Base-by-base conservation (phyloP, 306 rosid species). In the Argentina anserina region DNA sequence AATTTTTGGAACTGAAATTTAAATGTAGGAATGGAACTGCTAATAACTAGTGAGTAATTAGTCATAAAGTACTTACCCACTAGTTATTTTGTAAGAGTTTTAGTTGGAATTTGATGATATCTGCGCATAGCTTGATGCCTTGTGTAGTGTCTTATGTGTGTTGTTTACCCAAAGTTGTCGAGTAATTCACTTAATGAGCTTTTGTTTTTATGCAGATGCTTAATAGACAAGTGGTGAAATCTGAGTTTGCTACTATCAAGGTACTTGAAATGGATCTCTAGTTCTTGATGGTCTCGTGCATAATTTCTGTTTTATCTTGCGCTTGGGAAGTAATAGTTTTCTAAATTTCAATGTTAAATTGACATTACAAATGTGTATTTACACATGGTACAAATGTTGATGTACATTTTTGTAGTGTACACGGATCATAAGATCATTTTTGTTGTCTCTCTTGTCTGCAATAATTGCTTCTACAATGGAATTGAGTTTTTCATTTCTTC, bases 181-280 rank as follows among this genome's bases (percentile, higher is more conserved):
- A 23, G 28, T 42, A 23, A 23, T 34, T 49, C 14, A 36, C 14
- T 18, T 80, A 73, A 83, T 23, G 66, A 68, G 29, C 75, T 77
- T 53, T 36, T 28, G 0, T 59, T 28, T 86, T 23, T 60, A 70
- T 86, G 88, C 90, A 94, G 98, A 85, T 87, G 85, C 90, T 94
- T 59, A 76, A 94, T 52, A 85, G 98, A 25, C 97, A 94, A 88
- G 97, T 94, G 79, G 97, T 94, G 67, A 94, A 91, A 75, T 89
- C 97, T 25, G 98, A 94, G 74, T 94, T 90, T 64, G 98, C 97
- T 55, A 91, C 96, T 36, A 89, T 94, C 65, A 94, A 85, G 98
- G 98, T 94, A 84, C 65, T 21, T 61, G 17, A 21, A 29, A 61
- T 39, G 41, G 69, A 33, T 73, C 23, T 39, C 3, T 5, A 26